These are phyloP conservation scores for Azolla pinnata DNA, from an alignment of 75 land plant species.

Conservation along the genomic window DNA sequence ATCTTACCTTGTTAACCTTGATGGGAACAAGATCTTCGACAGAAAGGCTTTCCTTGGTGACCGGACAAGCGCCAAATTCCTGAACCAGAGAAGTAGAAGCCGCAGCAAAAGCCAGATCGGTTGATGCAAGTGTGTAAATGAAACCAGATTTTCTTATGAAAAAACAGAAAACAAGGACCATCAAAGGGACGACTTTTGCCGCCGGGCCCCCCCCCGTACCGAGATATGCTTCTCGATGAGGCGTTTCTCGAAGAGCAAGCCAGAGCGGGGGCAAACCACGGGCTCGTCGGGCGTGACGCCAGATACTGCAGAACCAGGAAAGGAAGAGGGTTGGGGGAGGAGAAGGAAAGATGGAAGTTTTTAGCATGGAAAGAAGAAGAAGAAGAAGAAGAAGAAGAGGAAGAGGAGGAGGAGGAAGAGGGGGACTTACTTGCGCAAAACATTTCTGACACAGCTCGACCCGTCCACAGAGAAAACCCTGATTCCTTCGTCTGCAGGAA, in stretches of 20 bases:
- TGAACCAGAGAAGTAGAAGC: too few relatives aligned
- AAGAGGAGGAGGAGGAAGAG: not conserved
- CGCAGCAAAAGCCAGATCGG: too few relatives aligned
- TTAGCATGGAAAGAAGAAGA: not conserved
- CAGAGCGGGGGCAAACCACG: conserved; percentile 74
- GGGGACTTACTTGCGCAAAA: conserved; percentile 1
- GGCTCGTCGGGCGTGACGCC: conserved; percentile 97
- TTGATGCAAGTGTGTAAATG: too few relatives aligned
- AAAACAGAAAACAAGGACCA: conserved; percentile 2
- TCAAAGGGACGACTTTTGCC: too few relatives aligned
- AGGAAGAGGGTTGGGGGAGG: not conserved
- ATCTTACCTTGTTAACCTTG: conserved; percentile 70
- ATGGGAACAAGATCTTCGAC: conserved; percentile 74
- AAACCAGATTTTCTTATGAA: too few relatives aligned
- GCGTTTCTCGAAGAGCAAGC: conserved; percentile 79
- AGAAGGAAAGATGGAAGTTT: not conserved
- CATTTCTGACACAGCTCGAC: too few relatives aligned
- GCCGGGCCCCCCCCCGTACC: conserved; percentile 20
- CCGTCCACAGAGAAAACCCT: too few relatives aligned
- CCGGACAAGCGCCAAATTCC: conserved; percentile 94
- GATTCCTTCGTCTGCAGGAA: too few relatives aligned
- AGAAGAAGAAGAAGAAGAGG: not conserved
- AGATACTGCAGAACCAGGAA: conserved; percentile 49
- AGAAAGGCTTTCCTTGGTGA: conserved; percentile 72
- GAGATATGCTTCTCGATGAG: conserved; percentile 62